A percentile compares a stretch with the other conserved stretches of the same genome.
These are phyloP conservation scores for Platismatia glauca DNA, from an alignment of 495 filamentous ascomycete genomes.

Conservation along the genomic window DNA sequence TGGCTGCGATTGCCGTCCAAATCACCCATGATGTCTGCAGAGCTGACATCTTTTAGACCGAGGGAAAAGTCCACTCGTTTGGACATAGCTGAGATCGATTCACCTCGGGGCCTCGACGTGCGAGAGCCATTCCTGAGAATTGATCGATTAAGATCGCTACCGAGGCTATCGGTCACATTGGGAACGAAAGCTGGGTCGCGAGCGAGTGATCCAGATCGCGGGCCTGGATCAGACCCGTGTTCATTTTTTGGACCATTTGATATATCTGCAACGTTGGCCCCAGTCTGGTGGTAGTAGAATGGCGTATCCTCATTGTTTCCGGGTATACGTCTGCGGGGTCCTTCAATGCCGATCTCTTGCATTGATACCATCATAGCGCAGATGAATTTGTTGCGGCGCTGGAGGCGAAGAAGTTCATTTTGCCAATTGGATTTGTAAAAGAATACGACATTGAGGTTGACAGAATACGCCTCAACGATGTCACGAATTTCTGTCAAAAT, in stretches of 20 bases:
- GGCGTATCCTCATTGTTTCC: constrained; percentile 53
- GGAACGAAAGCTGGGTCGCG: constrained; percentile 8
- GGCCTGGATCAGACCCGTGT: constrained; percentile 11
- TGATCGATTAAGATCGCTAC: constrained; percentile 34
- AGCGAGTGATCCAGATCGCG: constrained; percentile 13
- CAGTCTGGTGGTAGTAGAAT: constrained; percentile 45
- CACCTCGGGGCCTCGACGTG: constrained; percentile 43
- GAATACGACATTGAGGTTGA: constrained; percentile 91
- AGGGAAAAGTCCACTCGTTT: constrained; percentile 70
- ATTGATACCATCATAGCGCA: constrained; percentile 85
- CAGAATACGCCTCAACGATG: constrained; percentile 54
- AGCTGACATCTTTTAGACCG: constrained; percentile 53
- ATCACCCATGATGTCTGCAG: constrained; percentile 57
- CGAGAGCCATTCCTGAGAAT: constrained; percentile 46
- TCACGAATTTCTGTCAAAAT: constrained; percentile 80
- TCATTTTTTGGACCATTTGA: constrained; percentile 8
- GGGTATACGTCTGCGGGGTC: constrained; percentile 66
- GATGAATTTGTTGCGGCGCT: constrained; percentile 89
- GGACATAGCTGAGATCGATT: constrained; percentile 44
- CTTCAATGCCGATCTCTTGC: constrained; percentile 79
- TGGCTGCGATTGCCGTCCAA: constrained; percentile 50
- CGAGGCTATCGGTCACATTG: constrained; percentile 18
- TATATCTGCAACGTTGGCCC: constrained; percentile 2
- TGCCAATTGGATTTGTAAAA: constrained; percentile 96
- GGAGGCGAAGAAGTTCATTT: constrained; percentile 84